phyloP scores from a whole-genome alignment of 768 basidiomycete genomes.

The Termitomyces sp. region DNA sequence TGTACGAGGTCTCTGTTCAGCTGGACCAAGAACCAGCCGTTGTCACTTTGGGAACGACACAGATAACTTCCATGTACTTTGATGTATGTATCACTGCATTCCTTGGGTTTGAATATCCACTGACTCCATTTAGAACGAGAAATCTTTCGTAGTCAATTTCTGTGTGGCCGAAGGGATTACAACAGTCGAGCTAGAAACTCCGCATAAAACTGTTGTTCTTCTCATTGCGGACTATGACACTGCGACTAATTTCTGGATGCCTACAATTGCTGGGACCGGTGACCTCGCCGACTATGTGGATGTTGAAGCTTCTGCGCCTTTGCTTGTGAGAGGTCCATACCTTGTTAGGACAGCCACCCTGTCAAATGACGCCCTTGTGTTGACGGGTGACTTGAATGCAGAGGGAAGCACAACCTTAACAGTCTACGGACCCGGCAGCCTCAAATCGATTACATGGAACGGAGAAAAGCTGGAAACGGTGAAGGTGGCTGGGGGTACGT shows the following conservation, averaged over 20 bases:
- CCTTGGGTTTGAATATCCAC: neutral
- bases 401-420: slow-evolving; percentile 4
- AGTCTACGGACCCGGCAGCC: slow-evolving; percentile 9
- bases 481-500: slow-evolving; percentile 1
- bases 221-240: slow-evolving; percentile 14
- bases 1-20: slow-evolving; percentile 11
- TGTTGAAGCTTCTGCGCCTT: slow-evolving; percentile 8
- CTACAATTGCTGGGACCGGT: slow-evolving; percentile 11
- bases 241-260: slow-evolving; percentile 14
- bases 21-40: slow-evolving; percentile 1
- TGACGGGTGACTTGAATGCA: slow-evolving; percentile 9
- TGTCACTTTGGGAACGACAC: slow-evolving; percentile 4
- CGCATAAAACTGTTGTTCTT: slow-evolving; percentile 2
- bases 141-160: slow-evolving; percentile 6
- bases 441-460: slow-evolving; percentile 11
- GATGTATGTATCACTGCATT: neutral
- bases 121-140: neutral
- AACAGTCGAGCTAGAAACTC: slow-evolving; percentile 1
- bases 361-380: slow-evolving; percentile 1
- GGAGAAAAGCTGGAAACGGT: neutral
- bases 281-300: slow-evolving; percentile 10
- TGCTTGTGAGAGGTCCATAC: slow-evolving; percentile 11
- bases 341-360: slow-evolving; percentile 12
- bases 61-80: slow-evolving; percentile 6
- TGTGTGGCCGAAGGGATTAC: slow-evolving; percentile 7